These are phyloP conservation scores for Beta vulgaris DNA, from an alignment of 148 eudicot genomes.

Conservation along the genomic window DNA sequence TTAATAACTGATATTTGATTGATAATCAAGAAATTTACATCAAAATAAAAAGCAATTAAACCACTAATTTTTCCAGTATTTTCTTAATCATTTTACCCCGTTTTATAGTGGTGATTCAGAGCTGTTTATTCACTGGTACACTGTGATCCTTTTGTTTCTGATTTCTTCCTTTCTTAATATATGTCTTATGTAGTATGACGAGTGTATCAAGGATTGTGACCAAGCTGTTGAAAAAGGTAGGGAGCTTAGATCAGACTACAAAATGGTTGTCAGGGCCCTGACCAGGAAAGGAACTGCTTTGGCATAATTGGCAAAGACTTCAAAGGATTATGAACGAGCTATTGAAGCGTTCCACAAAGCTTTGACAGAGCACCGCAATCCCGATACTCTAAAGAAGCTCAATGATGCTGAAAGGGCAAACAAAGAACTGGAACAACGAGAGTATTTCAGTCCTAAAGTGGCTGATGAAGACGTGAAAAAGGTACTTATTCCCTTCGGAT, in stretches of 20 bases:
- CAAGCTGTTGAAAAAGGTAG: constrained; percentile 94
- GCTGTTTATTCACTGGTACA: neutral
- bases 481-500: constrained; percentile 47
- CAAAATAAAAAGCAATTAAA: no score
- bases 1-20: no score
- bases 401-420: constrained; percentile 96
- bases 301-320: constrained; percentile 72
- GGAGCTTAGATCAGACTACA: constrained; percentile 88
- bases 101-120: no score
- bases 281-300: constrained; percentile 93
- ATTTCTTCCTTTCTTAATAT: neutral
- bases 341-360: constrained; percentile 95
- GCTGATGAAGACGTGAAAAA: constrained; percentile 97
- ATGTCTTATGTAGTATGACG: constrained; percentile 56
- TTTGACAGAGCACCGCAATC: constrained; percentile 93
- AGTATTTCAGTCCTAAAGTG: constrained; percentile 75
- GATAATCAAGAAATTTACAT: no score
- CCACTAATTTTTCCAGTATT: no score
- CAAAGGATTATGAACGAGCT: constrained; percentile 81
- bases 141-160: constrained; percentile 4
- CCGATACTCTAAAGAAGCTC: constrained; percentile 84
- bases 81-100: no score
- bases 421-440: constrained; percentile 89
- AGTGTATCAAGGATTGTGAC: constrained; percentile 90
- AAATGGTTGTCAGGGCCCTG: constrained; percentile 93